Conservation (phyloP, 306 rosid species). For the Astragalus membranaceus region DNA sequence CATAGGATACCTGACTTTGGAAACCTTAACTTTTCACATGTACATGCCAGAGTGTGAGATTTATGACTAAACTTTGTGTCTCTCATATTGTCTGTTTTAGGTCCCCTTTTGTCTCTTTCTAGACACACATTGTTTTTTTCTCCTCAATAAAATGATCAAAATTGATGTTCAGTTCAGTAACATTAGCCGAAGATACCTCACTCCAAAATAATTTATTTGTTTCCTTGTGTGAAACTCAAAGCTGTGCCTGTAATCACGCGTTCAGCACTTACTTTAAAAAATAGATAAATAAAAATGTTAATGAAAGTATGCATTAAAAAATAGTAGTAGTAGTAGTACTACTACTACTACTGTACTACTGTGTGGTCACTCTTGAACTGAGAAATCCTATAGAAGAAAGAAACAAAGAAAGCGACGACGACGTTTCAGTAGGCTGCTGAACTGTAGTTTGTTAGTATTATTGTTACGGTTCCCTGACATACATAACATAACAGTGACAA, state of each 20-base stretch:
- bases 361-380: background rate
- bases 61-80: constrained; percentile 32
- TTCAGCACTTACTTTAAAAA: background rate
- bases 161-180: background rate
- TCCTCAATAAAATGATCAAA: background rate
- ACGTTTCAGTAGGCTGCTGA: background rate
- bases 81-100: constrained; percentile 28
- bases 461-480: constrained; percentile 4
- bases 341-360: no score
- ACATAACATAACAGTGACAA: background rate
- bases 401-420: background rate
- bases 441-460: background rate
- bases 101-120: constrained; percentile 26
- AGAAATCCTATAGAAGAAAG: background rate
- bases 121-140: constrained; percentile 8
- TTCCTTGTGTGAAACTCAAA: constrained; percentile 15
- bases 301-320: no score
- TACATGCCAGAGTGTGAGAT: constrained; percentile 12
- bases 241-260: background rate
- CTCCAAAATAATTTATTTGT: background rate
- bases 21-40: constrained; percentile 41
- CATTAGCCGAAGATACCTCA: no score
- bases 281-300: no score
- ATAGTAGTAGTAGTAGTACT: no score
- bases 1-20: constrained; percentile 51